Conservation (phyloP, 2,329 filamentous ascomycete genomes). For the Pseudogymnoascus sp. region DNA sequence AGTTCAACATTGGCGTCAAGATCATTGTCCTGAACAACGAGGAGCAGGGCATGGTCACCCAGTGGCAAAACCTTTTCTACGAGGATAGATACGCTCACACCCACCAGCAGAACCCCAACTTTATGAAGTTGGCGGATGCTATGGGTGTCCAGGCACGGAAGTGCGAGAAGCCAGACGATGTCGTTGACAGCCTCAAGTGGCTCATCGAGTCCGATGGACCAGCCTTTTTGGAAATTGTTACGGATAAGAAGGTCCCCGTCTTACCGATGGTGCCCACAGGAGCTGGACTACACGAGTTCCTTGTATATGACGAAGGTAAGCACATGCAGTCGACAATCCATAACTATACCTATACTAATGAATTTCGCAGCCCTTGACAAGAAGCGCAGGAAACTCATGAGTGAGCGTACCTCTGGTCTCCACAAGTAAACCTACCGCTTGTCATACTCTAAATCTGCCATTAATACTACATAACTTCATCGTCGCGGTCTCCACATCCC, state of each 20-base stretch:
- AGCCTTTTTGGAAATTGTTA: conserved; percentile 83
- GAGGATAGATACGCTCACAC: conserved; percentile 88
- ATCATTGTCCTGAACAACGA: conserved; percentile 93
- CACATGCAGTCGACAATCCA: conserved; percentile 12
- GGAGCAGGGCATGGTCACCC: conserved; percentile 97
- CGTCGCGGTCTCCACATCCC: conserved; percentile 1
- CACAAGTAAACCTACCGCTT: conserved; percentile 29
- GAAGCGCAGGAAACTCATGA: conserved; percentile 58
- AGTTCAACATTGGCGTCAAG: conserved; percentile 97
- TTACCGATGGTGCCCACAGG: conserved; percentile 94
- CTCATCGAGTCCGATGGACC: conserved; percentile 85
- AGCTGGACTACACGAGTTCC: conserved; percentile 81
- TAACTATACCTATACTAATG: conserved; percentile 29
- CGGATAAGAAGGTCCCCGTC: conserved; percentile 89
- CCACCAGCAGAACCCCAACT: conserved; percentile 91
- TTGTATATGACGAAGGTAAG: conserved; percentile 75
- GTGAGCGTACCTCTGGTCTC: conserved; percentile 48
- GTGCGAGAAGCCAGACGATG: conserved; percentile 65
- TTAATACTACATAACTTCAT: conserved; percentile 8
- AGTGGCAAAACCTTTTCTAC: conserved; percentile 98
- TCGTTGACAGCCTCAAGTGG: conserved; percentile 74
- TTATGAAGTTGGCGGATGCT: conserved; percentile 83
- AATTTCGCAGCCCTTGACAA: conserved; percentile 52
- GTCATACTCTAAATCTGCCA: conserved; percentile 2
- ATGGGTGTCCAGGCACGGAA: conserved; percentile 77